Percentiles rank a stretch among this genome's conserved stretches.
phyloP scores from a whole-genome alignment of 495 filamentous ascomycete genomes.

The Aeminium ludgeri region DNA sequence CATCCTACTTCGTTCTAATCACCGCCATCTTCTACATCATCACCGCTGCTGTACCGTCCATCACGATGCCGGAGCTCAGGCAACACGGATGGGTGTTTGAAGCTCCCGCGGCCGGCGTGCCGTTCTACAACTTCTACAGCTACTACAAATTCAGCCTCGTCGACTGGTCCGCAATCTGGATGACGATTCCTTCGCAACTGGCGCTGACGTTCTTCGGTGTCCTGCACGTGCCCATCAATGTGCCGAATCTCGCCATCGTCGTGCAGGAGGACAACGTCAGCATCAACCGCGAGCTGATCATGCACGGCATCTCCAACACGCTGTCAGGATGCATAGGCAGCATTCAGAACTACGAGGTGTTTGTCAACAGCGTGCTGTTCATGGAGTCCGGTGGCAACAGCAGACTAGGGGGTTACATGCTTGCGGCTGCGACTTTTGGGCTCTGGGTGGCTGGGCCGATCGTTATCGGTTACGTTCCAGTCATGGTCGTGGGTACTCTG shows the following conservation, averaged over 20 bases:
- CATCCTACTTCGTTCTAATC: constrained; percentile 70
- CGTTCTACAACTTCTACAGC: constrained; percentile 94
- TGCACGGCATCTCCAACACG: constrained; percentile 85
- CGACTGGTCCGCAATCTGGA: constrained; percentile 61
- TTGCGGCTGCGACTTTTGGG: constrained; percentile 62
- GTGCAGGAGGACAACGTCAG: constrained; percentile 81
- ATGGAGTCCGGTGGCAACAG: constrained; percentile 79
- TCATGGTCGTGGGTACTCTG: constrained; percentile 88
- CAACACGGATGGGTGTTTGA: constrained; percentile 77
- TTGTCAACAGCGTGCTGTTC: constrained; percentile 90
- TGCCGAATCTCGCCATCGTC: constrained; percentile 76
- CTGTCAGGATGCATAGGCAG: constrained; percentile 72
- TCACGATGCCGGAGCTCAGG: constrained; percentile 47
- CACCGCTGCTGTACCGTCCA: constrained; percentile 43
- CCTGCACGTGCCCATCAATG: constrained; percentile 93
- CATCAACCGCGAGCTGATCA: constrained; percentile 78
- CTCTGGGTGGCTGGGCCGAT: constrained; percentile 71
- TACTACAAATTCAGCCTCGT: constrained; percentile 42
- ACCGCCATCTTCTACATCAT: constrained; percentile 69
- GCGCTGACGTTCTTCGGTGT: constrained; percentile 80
- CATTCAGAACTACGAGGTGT: constrained; percentile 96
- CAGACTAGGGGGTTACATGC: constrained; percentile 68
- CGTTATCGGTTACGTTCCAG: constrained; percentile 83
- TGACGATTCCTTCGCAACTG: constrained; percentile 86
- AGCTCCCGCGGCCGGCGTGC: constrained; percentile 62